These are phyloP conservation scores for Jaminaea rosea DNA, from an alignment of 1,284 basidiomycete species.

Conservation along the genomic window DNA sequence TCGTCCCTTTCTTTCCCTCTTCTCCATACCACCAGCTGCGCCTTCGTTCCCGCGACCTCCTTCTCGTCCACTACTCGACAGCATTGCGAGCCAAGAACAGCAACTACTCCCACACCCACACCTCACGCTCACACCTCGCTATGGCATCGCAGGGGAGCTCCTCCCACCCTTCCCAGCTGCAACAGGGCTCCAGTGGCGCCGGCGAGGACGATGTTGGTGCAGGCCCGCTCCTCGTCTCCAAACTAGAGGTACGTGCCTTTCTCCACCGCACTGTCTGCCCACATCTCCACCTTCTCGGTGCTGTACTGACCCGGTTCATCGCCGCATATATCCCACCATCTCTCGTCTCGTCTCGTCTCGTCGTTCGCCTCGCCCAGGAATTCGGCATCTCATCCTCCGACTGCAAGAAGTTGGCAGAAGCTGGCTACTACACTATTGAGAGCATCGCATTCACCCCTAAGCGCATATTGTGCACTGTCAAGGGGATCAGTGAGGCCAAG, in stretches of 20 bases:
- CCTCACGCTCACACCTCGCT: no score
- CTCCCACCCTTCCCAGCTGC: neutral
- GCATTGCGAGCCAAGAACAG: no score
- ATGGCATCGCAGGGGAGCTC: neutral
- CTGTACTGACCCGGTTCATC: neutral
- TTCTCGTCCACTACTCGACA: no score
- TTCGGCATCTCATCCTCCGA: conserved; percentile 82
- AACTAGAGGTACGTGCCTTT: neutral
- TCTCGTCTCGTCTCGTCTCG: neutral
- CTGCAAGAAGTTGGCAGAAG: conserved; percentile 89
- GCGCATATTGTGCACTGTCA: conserved; percentile 80
- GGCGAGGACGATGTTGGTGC: neutral
- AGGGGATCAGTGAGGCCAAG: conserved; percentile 95
- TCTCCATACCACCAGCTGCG: no score
- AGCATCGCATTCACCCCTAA: conserved; percentile 95
- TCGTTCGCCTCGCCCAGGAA: conserved; percentile 53
- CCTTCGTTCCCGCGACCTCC: no score
- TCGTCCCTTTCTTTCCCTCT: no score
- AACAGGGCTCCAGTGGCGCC: neutral
- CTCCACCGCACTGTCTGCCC: neutral
- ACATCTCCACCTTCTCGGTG: neutral
- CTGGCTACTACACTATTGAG: conserved; percentile 88
- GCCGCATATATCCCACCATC: no score
- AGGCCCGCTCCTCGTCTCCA: neutral
- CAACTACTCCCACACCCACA: no score